Evolutionary conservation across 306 rosid genomes (phyloP).

Genomic region (Oxytropis ochrocephala): DNA sequence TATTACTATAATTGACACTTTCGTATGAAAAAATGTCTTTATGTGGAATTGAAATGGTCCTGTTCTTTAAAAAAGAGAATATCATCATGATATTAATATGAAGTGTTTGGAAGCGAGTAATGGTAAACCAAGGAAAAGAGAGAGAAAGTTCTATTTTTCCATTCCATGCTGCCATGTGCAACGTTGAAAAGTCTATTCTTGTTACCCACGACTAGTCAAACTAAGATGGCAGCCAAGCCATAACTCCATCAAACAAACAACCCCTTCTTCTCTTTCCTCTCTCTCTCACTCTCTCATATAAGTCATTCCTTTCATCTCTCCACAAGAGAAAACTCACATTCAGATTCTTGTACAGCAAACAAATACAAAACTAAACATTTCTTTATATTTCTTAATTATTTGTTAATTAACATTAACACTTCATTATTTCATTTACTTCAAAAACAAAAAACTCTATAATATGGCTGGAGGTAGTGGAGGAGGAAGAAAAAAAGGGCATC

Average conservation of each 20-base stretch:
- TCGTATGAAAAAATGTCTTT: neutral
- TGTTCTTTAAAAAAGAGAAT: neutral
- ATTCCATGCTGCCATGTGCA: no score
- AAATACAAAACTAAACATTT: neutral
- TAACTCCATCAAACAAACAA: slow-evolving; percentile 8
- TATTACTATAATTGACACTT: neutral
- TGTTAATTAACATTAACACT: no score
- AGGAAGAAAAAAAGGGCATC: slow-evolving; percentile 54
- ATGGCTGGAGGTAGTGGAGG: neutral
- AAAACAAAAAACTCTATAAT: neutral
- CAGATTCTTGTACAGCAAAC: neutral
- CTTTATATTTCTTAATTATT: no score
- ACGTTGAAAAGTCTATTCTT: slow-evolving; percentile 28
- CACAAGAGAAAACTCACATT: neutral
- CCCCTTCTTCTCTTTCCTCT: neutral
- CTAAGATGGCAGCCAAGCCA: slow-evolving; percentile 12
- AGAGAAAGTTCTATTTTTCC: neutral
- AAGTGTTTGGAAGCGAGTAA: neutral
- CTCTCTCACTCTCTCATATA: neutral
- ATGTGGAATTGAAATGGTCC: neutral
- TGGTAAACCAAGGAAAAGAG: neutral
- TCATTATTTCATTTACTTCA: neutral
- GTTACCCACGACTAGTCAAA: slow-evolving; percentile 45
- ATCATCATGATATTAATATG: neutral
- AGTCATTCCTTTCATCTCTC: slow-evolving; percentile 17